Conservation (phyloP, 345 rosid genomes). For the Citrus reticulata region DNA sequence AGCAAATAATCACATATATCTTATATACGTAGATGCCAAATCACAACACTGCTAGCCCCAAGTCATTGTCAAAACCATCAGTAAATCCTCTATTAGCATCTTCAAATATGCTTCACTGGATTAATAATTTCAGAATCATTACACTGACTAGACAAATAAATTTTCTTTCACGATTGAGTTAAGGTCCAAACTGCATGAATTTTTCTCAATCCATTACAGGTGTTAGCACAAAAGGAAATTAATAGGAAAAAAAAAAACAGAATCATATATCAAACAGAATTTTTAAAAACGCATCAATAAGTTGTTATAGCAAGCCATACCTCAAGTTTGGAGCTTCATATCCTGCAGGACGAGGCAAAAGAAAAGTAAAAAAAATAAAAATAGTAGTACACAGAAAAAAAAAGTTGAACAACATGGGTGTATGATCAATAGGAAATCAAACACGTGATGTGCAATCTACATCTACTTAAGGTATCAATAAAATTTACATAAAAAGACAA, state of each 20-base stretch:
- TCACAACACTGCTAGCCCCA: background rate
- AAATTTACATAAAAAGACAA: background rate
- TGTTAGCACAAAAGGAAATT: background rate
- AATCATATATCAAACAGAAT: background rate
- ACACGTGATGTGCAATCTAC: background rate
- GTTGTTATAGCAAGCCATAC: constrained; percentile 22
- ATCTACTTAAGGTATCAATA: background rate
- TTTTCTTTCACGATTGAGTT: background rate
- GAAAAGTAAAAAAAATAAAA: background rate
- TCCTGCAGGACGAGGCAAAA: constrained; percentile 42
- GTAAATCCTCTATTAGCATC: background rate
- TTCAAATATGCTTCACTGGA: background rate
- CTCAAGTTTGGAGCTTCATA: constrained; percentile 83
- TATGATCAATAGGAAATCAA: background rate
- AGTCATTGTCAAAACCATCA: background rate
- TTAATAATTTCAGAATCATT: background rate
- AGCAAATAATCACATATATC: background rate
- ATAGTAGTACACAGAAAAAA: background rate
- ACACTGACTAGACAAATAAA: background rate
- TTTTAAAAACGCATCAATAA: background rate
- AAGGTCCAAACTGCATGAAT: background rate
- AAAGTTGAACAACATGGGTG: background rate
- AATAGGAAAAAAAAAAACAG: background rate
- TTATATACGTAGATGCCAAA: background rate
- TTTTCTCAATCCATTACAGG: background rate